Evolutionary conservation across 2,329 filamentous ascomycete genomes (phyloP).

Genomic region (Epichloe scottii): DNA sequence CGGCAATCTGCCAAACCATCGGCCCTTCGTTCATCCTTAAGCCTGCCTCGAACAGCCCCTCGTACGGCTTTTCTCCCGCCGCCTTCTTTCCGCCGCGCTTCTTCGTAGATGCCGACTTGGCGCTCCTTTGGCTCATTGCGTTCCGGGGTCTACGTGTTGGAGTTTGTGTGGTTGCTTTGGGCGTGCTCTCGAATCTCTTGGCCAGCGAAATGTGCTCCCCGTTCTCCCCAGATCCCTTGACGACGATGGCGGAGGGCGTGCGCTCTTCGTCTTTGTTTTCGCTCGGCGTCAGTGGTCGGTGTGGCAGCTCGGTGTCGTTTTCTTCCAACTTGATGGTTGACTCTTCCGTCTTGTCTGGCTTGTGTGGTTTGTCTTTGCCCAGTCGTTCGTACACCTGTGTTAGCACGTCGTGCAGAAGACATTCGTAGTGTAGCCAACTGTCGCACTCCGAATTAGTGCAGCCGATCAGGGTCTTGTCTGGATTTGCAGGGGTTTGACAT

Average conservation of each 20-base stretch:
- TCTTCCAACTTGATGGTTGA: constrained; percentile 22
- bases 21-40: constrained; percentile 35
- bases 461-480: constrained; percentile 45
- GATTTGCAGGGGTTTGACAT: constrained; percentile 48
- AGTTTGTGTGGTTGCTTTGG: constrained; percentile 17
- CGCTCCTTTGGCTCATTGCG: constrained; percentile 11
- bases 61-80: constrained; percentile 32
- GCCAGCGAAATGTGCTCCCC: constrained; percentile 26
- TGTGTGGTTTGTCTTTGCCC: constrained; percentile 39
- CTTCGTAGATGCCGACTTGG: constrained; percentile 17
- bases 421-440: constrained; percentile 52
- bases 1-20: constrained; percentile 37
- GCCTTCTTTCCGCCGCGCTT: constrained; percentile 27
- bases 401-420: constrained; percentile 44
- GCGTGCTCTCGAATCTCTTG: constrained; percentile 19
- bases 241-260: constrained; percentile 39
- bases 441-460: constrained; percentile 43
- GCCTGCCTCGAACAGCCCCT: constrained; percentile 37
- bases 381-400: constrained; percentile 36
- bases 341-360: constrained; percentile 31
- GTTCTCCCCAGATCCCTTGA: constrained; percentile 34
- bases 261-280: constrained; percentile 35
- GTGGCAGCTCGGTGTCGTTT: constrained; percentile 15
- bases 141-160: constrained; percentile 19
- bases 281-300: constrained; percentile 37